Base-by-base conservation (phyloP, 163 green algal species). In the Trebouxia gelatinosa region DNA sequence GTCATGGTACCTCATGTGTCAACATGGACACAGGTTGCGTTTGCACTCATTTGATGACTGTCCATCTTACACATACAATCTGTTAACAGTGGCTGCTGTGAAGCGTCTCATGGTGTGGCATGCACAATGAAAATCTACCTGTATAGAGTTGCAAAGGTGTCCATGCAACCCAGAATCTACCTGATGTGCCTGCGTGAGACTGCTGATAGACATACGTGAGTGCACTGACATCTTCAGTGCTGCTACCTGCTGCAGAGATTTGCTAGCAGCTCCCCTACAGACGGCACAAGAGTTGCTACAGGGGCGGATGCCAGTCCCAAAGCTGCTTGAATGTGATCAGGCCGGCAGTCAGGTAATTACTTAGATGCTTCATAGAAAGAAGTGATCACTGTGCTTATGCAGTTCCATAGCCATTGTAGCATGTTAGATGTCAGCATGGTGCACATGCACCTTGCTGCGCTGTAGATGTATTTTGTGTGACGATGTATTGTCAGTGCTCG, bases 311-410 rank as follows among this genome's bases (percentile, higher is more conserved):
- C 95, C 95, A 4, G 90, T 94, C 75, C 95, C 95, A 1, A 84
- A 88, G 51, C 84, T 98, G 29, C 92, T 98, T 46, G 92, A 98
- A 81, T 97, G 92, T 88, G 94, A 99, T 83, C 91, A 99, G 62
- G 91, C 97, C 57, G 95, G 94, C 79, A 91, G 83, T 75, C 88
- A 92, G 86, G 88, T 90, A 70, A 29, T 28, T 21, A 11, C 7
- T 46, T 35, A 54, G 16, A 40, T 34, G 23, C 37, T n/a, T 32
- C 17, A 43, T 32, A 39, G 16, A 34, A 34, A 58, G 58, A 11
- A 54, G 11, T 23, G 43, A 9, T 23, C 43, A 23, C 13, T 54
- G 43, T 54, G 43, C 9, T 13, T 23, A 9, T 54, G 13, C 43
- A 23, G 43, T 54, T 54, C 11, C 11, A 54, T 13, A 54, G 43